Evolutionary conservation across 202 grass and related monocot genomes (phyloP), one percentile per base, ranked within the genome.

Genomic region (Eragrostis tef): DNA sequence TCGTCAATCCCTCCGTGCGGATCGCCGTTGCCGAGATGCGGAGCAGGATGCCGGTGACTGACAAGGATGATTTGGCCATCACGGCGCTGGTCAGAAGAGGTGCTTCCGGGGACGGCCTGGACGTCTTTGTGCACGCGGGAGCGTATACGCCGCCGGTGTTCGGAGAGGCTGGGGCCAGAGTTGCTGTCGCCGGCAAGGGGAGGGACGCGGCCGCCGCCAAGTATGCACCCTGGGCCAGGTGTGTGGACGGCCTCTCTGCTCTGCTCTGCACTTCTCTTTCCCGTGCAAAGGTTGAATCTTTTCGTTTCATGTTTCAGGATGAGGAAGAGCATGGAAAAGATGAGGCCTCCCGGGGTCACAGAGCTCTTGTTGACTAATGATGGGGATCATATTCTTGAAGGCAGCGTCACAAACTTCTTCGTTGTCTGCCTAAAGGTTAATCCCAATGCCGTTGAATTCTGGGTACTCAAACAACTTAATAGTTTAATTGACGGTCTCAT

Each of bases 371-470:
- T 98, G 77, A 89, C 76, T 4, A 93, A 94, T 16, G 82, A 39
- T 94, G 17, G 92, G 43, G 81, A 98, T 81, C 83, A 53, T 68
- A 85, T 98, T 77, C 90, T 98, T 54, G 88, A 94, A 90, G 94
- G 90, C 45, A 73, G 69, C 31, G 73, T 88, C 19, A 91, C 92
- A 26, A 92, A 93, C 57, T 93, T 97, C 71, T 97, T 93, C 56
- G 85, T 93, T 69, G 69, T 91, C 54, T 79, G 83, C 71, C 63
- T 26, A 71, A 92, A 87, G 87, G 94, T 89, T 14, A 76, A 15
- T 86, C 73, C 10, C 44, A 71, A 9, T 34, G 61, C 61, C 25
- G 17, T 31, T 24, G 42, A 64, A 59, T 72, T 58, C 46, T 56
- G 47, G 16, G 5, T 15, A 39, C 51, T 24, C 29, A 39, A 6